Evolutionary conservation across 345 rosid species (phyloP), one percentile per base, ranked within the genome.

Genomic region (Balakata baccata): DNA sequence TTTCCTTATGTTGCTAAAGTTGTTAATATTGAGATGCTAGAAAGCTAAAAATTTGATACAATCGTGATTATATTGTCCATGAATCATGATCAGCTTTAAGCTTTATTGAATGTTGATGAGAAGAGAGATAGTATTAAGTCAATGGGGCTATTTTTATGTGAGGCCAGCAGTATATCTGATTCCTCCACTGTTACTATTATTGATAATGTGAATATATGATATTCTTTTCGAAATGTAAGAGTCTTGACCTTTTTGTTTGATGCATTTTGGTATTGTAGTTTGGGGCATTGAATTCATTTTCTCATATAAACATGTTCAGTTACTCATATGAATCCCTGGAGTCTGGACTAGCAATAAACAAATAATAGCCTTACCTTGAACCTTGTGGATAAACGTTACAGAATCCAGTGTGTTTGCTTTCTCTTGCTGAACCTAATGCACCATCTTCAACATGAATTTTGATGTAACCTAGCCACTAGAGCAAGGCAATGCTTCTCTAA

Each of bases 231-330:
- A 29, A 29, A 29, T 63, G 46, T 18, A 9, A 65, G 11, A 22
- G 45, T 39, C 70, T 14, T 66, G 56, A 66, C 47, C 39, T 49
- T 14, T 22, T 14, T 66, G 29, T 53, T 65, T 65, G 69, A 46
- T 17, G 50, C 18, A 61, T 34, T 64, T 43, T 43, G 47, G 38
- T 54, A 64, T 34, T n/a, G 52, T 11, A 41, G 34, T 10, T 45
- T 12, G 25, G 45, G 50, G 14, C 64, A 6, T n/a, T 39, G 68
- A n/a, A 25, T 38, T 64, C n/a, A 64, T 64, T 64, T 18, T 39
- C 50, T 7, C 47, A 16, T 2, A 38, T 6, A 17, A 23, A 13
- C 7, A 5, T 39, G 45, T 17, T 64, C 7, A n/a, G 20, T 17
- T 63, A 39, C 20, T 5, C 1, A 8, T 23, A 57, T 57, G 62